Percentiles rank a stretch among this genome's conserved stretches.
phyloP scores from a whole-genome alignment of 2,329 filamentous ascomycete species.

The Arthroderma sp. region DNA sequence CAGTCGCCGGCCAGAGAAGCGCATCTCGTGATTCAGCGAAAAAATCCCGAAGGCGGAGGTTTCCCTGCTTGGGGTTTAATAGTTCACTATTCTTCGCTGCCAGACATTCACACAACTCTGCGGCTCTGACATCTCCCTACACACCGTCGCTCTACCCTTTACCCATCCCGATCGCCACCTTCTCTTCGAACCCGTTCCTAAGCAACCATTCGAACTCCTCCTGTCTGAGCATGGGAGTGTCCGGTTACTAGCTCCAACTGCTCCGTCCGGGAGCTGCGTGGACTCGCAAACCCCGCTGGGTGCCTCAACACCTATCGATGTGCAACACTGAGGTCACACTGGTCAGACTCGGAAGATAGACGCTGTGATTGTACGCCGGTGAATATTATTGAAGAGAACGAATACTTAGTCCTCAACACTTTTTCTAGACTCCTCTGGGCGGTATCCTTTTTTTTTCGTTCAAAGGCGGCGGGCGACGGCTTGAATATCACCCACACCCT shows the following conservation, averaged over 20 bases:
- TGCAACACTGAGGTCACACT: not conserved
- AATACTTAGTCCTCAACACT: not conserved
- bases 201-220: not conserved
- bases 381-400: too few species aligned
- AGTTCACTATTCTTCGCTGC: not conserved
- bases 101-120: too few species aligned
- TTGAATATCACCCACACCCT: slow-evolving; percentile 24
- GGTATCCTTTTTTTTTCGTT: not conserved
- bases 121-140: slow-evolving; percentile 1
- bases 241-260: slow-evolving; percentile 15
- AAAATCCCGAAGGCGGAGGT: slow-evolving; percentile 1
- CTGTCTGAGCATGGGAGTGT: slow-evolving; percentile 13
- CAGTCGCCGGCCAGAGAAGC: not conserved
- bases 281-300: slow-evolving; percentile 11
- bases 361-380: not conserved
- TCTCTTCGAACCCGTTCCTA: too few species aligned
- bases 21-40: slow-evolving; percentile 8
- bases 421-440: not conserved
- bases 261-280: slow-evolving; percentile 18
- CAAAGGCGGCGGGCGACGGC: slow-evolving; percentile 1
- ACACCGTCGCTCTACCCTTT: not conserved
- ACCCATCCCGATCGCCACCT: not conserved
- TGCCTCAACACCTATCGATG: too few species aligned
- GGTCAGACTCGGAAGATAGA: not conserved
- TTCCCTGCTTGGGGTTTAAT: not conserved